Evolutionary conservation across 2,329 filamentous ascomycete genomes (phyloP).

Genomic region (Coccinonectria pachysandricola): DNA sequence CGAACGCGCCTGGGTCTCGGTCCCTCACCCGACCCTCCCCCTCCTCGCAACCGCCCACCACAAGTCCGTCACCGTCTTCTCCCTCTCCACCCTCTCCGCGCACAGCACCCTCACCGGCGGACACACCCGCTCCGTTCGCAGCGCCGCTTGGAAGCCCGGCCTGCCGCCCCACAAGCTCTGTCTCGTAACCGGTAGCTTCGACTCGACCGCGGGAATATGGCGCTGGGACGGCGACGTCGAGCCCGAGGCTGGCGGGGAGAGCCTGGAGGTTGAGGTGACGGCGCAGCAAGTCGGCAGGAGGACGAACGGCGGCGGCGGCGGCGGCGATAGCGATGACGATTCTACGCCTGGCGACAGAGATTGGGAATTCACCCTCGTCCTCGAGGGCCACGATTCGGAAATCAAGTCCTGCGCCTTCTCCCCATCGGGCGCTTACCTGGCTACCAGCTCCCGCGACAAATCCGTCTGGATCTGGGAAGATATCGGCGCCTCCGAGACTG

Average conservation of each 20-base stretch:
- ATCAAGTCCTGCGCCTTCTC: constrained; percentile 73
- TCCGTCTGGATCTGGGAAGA: constrained; percentile 99
- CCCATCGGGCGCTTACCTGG: constrained; percentile 66
- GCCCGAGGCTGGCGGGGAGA: constrained; percentile 20
- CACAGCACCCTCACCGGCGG: constrained; percentile 76
- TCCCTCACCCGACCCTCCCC: constrained; percentile 77
- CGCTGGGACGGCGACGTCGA: constrained; percentile 44
- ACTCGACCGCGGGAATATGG: constrained; percentile 83
- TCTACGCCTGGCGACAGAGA: constrained; percentile 60
- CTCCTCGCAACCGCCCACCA: constrained; percentile 82
- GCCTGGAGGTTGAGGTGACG: constrained; percentile 35
- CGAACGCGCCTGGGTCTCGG: constrained; percentile 74
- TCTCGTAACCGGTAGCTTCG: constrained; percentile 86
- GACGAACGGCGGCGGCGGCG: constrained; percentile 13
- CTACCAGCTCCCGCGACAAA: constrained; percentile 88
- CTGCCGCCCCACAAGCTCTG: constrained; percentile 54
- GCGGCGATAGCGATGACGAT: constrained; percentile 23
- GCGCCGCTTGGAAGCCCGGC: constrained; percentile 77
- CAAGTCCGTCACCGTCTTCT: constrained; percentile 83
- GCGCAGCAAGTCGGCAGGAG: constrained; percentile 10
- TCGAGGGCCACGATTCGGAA: constrained; percentile 93
- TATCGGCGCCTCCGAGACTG: constrained; percentile 58
- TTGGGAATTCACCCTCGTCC: constrained; percentile 84
- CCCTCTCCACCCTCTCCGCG: constrained; percentile 66
- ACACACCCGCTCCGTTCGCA: constrained; percentile 82